These are phyloP conservation scores for Coniochaeta prunicola DNA, from an alignment of 2,329 filamentous ascomycete species.

Conservation along the genomic window DNA sequence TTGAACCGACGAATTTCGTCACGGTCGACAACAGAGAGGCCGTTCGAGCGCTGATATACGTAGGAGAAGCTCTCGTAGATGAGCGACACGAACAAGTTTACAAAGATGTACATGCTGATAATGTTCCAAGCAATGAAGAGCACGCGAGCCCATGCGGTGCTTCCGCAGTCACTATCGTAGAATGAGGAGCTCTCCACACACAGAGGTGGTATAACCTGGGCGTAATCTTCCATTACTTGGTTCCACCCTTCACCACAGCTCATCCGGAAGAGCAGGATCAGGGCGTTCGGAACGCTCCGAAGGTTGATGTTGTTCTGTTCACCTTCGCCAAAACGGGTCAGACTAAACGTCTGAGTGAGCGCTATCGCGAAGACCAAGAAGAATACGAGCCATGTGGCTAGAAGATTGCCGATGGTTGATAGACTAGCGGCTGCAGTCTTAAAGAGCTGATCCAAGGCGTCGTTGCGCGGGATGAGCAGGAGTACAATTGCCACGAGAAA, in stretches of 20 bases:
- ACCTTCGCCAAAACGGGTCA: constrained; percentile 74
- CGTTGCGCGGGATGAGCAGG: constrained; percentile 89
- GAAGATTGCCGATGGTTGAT: constrained; percentile 79
- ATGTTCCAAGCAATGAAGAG: constrained; percentile 98
- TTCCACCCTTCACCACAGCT: constrained; percentile 97
- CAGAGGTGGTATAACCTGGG: constrained; percentile 67
- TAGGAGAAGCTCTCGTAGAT: constrained; percentile 99
- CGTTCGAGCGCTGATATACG: constrained; percentile 93
- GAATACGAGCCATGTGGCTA: constrained; percentile 95
- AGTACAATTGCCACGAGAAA: constrained; percentile 87
- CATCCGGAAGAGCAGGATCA: constrained; percentile 88
- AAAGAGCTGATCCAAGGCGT: constrained; percentile 95
- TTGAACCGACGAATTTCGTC: constrained; percentile 97
- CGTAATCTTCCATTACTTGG: constrained; percentile 91
- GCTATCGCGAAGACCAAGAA: constrained; percentile 97
- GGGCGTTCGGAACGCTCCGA: constrained; percentile 83
- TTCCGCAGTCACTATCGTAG: constrained; percentile 88
- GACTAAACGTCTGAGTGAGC: constrained; percentile 88
- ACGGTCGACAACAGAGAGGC: constrained; percentile 81
- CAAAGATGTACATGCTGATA: constrained; percentile 99
- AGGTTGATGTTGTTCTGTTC: constrained; percentile 83
- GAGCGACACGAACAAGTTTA: constrained; percentile 94
- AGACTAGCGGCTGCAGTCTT: constrained; percentile 96
- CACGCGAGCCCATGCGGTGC: constrained; percentile 76
- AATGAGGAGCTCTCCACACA: constrained; percentile 70